These are phyloP conservation scores for Immersiporthe knoxdaviesiana DNA, from an alignment of 2,329 filamentous ascomycete genomes.

Conservation along the genomic window DNA sequence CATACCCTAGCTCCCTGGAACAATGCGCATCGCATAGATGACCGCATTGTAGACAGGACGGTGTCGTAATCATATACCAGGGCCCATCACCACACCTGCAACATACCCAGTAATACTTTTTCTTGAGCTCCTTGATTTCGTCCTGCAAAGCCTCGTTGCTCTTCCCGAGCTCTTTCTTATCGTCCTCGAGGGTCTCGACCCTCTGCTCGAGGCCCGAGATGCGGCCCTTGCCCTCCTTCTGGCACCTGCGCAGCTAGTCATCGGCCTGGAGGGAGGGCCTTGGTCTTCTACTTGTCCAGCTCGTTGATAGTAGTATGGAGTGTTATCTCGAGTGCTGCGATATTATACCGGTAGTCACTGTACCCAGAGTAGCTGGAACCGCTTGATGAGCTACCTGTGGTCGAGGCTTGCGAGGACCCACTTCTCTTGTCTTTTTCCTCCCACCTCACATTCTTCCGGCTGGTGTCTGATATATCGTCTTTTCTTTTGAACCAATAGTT, in stretches of 20 bases:
- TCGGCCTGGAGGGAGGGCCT: slow-evolving; percentile 34
- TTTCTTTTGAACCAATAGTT: background rate
- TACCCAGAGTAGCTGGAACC: slow-evolving; percentile 35
- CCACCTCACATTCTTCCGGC: slow-evolving; percentile 39
- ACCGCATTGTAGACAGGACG: background rate
- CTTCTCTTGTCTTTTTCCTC: slow-evolving; percentile 36
- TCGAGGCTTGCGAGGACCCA: slow-evolving; percentile 35
- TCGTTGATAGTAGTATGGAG: slow-evolving; percentile 32
- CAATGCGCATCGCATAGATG: background rate
- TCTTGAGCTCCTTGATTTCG: slow-evolving; percentile 28
- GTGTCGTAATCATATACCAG: background rate
- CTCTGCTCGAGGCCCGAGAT: slow-evolving; percentile 33
- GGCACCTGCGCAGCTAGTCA: slow-evolving; percentile 28
- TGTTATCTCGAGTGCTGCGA: slow-evolving; percentile 36
- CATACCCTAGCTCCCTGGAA: background rate
- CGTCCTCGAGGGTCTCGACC: slow-evolving; percentile 32
- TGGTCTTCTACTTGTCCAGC: slow-evolving; percentile 35
- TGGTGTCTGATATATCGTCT: slow-evolving; percentile 16
- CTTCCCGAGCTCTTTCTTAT: slow-evolving; percentile 36
- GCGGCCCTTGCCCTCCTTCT: slow-evolving; percentile 25
- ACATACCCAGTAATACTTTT: slow-evolving; percentile 18
- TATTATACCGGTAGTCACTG: slow-evolving; percentile 33
- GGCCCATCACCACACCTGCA: background rate
- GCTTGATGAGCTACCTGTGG: slow-evolving; percentile 39
- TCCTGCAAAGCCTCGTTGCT: slow-evolving; percentile 34